phyloP scores from a whole-genome alignment of 176 grass and related monocot genomes.

The Oryza australiensis region DNA sequence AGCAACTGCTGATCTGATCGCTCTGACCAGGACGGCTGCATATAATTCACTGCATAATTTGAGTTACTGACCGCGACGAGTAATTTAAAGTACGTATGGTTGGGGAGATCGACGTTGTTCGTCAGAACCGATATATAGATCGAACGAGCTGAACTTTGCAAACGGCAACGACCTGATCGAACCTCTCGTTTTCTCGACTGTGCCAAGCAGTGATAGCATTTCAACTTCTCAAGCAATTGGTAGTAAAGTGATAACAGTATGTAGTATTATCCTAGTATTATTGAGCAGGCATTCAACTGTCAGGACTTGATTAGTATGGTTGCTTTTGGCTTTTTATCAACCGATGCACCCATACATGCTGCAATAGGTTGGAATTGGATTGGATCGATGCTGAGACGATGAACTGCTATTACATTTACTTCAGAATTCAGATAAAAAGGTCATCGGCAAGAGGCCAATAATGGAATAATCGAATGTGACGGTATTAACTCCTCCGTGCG shows the following conservation, averaged over 20 bases:
- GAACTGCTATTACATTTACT: background rate
- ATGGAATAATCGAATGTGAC: background rate
- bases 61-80: background rate
- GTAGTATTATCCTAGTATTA: background rate
- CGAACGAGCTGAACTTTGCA: background rate
- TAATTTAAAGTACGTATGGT: background rate
- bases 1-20: conserved; percentile 6
- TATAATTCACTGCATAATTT: background rate
- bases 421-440: background rate
- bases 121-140: background rate
- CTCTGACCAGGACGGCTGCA: background rate
- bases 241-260: background rate
- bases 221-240: background rate
- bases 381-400: background rate
- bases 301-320: background rate
- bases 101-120: background rate
- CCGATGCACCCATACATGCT: background rate
- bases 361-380: background rate
- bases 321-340: background rate
- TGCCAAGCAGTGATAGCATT: background rate
- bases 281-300: background rate
- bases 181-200: background rate
- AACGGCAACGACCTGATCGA: background rate
- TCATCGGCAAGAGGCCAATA: background rate
- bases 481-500: background rate